Percentiles rank a stretch among this genome's conserved stretches.
These are phyloP conservation scores for Zygoascus flipseniorum DNA, from an alignment of 805 yeast genomes.

Conservation along the genomic window DNA sequence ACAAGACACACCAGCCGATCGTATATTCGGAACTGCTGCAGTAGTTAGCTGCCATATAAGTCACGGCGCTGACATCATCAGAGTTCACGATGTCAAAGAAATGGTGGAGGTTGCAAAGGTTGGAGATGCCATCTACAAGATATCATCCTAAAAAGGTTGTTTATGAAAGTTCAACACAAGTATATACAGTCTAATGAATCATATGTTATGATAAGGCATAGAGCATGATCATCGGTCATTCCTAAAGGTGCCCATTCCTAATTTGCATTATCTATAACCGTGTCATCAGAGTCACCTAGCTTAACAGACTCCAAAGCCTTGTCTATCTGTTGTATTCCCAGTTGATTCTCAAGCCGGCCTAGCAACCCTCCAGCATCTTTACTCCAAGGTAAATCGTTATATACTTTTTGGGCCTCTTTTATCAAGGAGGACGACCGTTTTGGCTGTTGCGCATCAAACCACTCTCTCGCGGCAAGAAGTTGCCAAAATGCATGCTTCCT, in stretches of 20 bases:
- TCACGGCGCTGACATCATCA: constrained; percentile 66
- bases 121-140: constrained; percentile 67
- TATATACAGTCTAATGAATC: neutral
- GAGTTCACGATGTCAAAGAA: constrained; percentile 78
- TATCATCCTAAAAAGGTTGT: neutral
- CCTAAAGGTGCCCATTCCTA: neutral
- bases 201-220: neutral
- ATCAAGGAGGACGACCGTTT: constrained; percentile 8
- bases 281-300: neutral
- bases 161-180: neutral
- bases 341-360: constrained; percentile 10
- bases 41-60: constrained; percentile 65
- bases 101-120: constrained; percentile 45
- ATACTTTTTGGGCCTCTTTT: constrained; percentile 13
- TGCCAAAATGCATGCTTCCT: constrained; percentile 76
- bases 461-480: constrained; percentile 62
- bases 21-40: constrained; percentile 72
- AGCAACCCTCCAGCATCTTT: constrained; percentile 7
- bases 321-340: neutral
- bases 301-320: neutral
- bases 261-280: neutral
- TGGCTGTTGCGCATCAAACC: constrained; percentile 36
- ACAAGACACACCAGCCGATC: constrained; percentile 45
- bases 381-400: constrained; percentile 20
- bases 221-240: neutral